Conservation (phyloP, 305 asterid genomes). For the Fraxinus greggii region DNA sequence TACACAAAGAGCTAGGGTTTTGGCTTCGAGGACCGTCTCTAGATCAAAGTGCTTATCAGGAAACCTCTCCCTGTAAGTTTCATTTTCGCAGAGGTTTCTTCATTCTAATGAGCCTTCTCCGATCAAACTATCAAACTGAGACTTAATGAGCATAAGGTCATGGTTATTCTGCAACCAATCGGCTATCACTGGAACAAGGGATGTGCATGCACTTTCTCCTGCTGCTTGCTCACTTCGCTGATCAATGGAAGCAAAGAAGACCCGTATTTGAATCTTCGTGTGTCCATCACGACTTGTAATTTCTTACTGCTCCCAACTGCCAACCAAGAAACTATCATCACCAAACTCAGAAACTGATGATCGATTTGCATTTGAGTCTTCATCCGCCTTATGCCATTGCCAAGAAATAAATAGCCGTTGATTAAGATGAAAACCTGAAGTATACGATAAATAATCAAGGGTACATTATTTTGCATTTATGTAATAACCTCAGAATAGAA, state of each 20-base stretch:
- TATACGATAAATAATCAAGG: background rate
- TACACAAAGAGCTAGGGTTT: slow-evolving; percentile 60
- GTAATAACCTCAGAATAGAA: background rate
- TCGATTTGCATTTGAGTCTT: slow-evolving; percentile 49
- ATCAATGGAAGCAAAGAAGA: slow-evolving; percentile 90
- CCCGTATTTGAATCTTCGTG: slow-evolving; percentile 66
- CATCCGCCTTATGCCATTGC: slow-evolving; percentile 73
- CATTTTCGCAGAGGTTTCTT: slow-evolving; percentile 87
- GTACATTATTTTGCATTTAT: background rate
- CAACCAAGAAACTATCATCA: slow-evolving; percentile 82
- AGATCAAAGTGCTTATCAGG: slow-evolving; percentile 95
- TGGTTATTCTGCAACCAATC: slow-evolving; percentile 79
- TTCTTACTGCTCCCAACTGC: slow-evolving; percentile 84
- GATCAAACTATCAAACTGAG: slow-evolving; percentile 78
- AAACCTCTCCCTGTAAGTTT: slow-evolving; percentile 56
- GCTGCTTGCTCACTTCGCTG: slow-evolving; percentile 94
- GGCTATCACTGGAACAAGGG: slow-evolving; percentile 86
- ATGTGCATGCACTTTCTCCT: slow-evolving; percentile 95
- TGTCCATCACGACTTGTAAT: slow-evolving; percentile 79
- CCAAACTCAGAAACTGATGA: slow-evolving; percentile 84
- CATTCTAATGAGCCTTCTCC: slow-evolving; percentile 91
- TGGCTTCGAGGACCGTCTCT: slow-evolving; percentile 80
- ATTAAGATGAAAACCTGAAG: background rate
- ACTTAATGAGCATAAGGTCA: slow-evolving; percentile 77
- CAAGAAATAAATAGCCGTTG: slow-evolving; percentile 11